Base-by-base conservation (phyloP, 2,329 filamentous ascomycete genomes). In the Colletotrichum noveboracense region DNA sequence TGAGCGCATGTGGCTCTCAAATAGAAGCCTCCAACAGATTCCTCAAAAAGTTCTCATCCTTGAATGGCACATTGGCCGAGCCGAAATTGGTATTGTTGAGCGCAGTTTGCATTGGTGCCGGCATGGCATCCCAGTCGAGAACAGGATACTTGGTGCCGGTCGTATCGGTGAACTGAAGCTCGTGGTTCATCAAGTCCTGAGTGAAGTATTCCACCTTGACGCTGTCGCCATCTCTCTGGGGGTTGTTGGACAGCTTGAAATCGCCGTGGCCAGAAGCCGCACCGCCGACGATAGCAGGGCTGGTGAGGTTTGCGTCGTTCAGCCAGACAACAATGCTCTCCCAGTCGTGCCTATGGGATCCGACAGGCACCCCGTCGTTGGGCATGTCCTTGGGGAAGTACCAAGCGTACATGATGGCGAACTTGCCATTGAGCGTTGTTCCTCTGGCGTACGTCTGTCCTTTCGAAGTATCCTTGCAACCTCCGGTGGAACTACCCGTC, bases 301-400 rank as follows among this genome's bases (percentile, higher is more conserved):
- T 79, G 14, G 21, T 24, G 0, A 78, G 79, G 18, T 80, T 72
- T 21, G 78, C 77, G 66, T 78, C 78, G 71, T 83, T 76, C 62
- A 85, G 68, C 79, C 79, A 81, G 16, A 86, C 78, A 4, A 86
- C 80, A 18, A 79, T 76, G 66, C 79, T 82, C 77, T 87, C 85
- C 85, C 85, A 87, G 77, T 87, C 85, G 74, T 86, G 83, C 5
- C 85, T 83, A 73, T 87, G 85, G 36, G 82, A 81, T 4, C 85
- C 82, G 58, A 81, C 13, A 21, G 30, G 12, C 5, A 75, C 7
- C 0, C 83, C 85, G 1, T 73, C 60, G 30, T 78, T 79, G 13
- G 86, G 85, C 76, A 83, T 80, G 74, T 88, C 86, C 80, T 89
- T 88, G 66, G 87, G 87, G 78, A 86, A 83, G 78, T 87, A 88